phyloP scores from a whole-genome alignment of 371 early-diverging fungal species.

The Mucor irregularis region DNA sequence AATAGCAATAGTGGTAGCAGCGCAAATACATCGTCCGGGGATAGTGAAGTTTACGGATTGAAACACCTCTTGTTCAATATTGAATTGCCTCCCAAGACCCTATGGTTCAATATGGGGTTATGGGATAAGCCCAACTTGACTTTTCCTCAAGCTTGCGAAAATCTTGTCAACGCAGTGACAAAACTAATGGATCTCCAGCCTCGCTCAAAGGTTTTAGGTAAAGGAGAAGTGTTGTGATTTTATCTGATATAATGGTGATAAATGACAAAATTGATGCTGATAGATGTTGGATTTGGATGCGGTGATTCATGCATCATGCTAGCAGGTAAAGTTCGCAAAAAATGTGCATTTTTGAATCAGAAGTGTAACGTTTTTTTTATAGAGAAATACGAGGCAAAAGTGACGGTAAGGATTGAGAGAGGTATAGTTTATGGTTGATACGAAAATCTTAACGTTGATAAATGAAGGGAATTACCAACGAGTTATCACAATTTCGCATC shows the following conservation, averaged over 20 bases:
- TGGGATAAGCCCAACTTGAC: constrained; percentile 26
- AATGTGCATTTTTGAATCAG: not conserved
- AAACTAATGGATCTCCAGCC: constrained; percentile 13
- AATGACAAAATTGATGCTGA: not conserved
- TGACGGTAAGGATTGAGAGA: constrained; percentile 39
- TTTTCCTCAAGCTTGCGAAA: constrained; percentile 36
- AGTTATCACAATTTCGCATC: constrained; percentile 34
- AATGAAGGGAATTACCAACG: constrained; percentile 50
- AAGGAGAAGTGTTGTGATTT: too few relatives aligned
- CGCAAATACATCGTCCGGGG: too few relatives aligned
- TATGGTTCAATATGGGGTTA: constrained; percentile 54
- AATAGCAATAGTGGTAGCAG: not conserved
- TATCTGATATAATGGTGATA: not conserved
- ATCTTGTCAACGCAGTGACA: constrained; percentile 23
- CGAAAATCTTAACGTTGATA: not conserved
- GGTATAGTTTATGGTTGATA: not conserved
- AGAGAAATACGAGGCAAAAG: constrained; percentile 26
- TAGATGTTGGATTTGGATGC: constrained; percentile 57
- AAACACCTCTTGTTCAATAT: constrained; percentile 36
- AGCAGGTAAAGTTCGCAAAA: constrained; percentile 22
- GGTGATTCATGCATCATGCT: constrained; percentile 50
- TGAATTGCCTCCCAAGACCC: constrained; percentile 32
- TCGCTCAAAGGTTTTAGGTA: constrained; percentile 32
- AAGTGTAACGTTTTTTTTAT: not conserved
- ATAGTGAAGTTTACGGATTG: constrained; percentile 37